phyloP scores from a whole-genome alignment of 441 rosid species.

The Corymbia calophylla region DNA sequence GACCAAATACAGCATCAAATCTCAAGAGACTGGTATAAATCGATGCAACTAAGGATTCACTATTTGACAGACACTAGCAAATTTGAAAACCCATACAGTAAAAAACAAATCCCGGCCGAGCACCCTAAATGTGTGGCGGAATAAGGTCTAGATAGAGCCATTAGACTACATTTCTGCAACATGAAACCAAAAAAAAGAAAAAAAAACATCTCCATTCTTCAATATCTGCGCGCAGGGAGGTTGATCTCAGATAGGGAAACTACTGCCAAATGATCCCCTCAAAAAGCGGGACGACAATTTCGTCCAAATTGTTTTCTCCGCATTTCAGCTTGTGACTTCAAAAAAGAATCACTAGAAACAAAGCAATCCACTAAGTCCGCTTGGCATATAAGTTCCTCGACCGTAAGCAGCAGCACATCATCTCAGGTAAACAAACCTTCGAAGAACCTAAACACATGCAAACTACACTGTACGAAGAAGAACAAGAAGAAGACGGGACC shows the following conservation, averaged over 20 bases:
- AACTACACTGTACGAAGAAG: not conserved
- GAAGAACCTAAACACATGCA: not conserved
- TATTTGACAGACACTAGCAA: not conserved
- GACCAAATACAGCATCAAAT: not conserved
- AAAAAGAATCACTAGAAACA: not conserved
- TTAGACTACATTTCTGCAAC: not conserved
- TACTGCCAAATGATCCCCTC: not conserved
- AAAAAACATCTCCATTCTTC: not conserved
- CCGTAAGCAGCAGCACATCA: not conserved
- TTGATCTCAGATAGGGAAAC: not conserved
- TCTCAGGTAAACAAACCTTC: not conserved
- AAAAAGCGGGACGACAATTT: not conserved
- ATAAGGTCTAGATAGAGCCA: not conserved
- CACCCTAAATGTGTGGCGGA: not conserved
- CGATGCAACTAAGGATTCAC: not conserved
- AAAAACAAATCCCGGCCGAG: not conserved
- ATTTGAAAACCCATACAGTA: not conserved
- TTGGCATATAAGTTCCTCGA: not conserved
- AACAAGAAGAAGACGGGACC: constrained; percentile 24
- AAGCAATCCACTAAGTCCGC: not conserved
- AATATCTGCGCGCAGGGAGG: not conserved
- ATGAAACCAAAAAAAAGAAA: not conserved
- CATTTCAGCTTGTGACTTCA: not conserved
- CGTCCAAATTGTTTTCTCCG: not conserved
- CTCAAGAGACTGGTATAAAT: not conserved